phyloP scores from a whole-genome alignment of 2,329 filamentous ascomycete species.

The Simplicillium sp. region DNA sequence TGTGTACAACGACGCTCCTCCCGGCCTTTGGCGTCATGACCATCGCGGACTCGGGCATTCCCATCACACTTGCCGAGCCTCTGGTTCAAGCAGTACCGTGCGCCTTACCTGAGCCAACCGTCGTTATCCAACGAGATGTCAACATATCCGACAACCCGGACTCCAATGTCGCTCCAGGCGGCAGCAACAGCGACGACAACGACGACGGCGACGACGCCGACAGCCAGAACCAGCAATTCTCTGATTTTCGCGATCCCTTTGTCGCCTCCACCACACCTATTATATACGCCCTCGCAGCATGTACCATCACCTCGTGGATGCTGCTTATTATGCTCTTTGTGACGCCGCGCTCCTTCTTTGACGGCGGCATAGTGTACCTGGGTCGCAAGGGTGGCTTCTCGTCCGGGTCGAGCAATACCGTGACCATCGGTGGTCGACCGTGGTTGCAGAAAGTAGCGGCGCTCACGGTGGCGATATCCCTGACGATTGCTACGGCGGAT shows the following conservation, averaged over 20 bases:
- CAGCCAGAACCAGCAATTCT: slow-evolving; percentile 29
- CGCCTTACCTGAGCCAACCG: slow-evolving; percentile 13
- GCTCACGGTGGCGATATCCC: slow-evolving; percentile 66
- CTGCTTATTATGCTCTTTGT: slow-evolving; percentile 91
- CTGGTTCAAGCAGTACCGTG: slow-evolving; percentile 41
- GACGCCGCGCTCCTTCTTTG: slow-evolving; percentile 86
- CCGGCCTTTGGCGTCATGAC: slow-evolving; percentile 36
- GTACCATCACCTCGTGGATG: slow-evolving; percentile 84
- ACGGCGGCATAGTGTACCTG: slow-evolving; percentile 74
- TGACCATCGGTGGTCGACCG: slow-evolving; percentile 82
- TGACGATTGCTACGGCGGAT: slow-evolving; percentile 88
- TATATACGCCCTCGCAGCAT: slow-evolving; percentile 84
- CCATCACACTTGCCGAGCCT: slow-evolving; percentile 48
- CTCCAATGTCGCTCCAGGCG: too few relatives aligned
- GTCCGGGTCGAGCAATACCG: slow-evolving; percentile 65
- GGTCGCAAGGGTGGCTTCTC: slow-evolving; percentile 80
- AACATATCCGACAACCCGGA: background rate
- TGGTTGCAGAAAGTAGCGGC: slow-evolving; percentile 84
- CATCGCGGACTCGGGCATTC: slow-evolving; percentile 36
- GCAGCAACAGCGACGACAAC: slow-evolving; percentile 22
- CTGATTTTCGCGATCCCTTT: slow-evolving; percentile 75
- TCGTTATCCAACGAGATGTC: background rate
- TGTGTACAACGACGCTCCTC: slow-evolving; percentile 32
- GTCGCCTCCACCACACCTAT: slow-evolving; percentile 90
- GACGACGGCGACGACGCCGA: slow-evolving; percentile 20